A percentile compares a stretch with the other conserved stretches of the same genome.
Conservation (phyloP, 2,329 filamentous ascomycete species). For the Aspergillus fumigatiaffinis region DNA sequence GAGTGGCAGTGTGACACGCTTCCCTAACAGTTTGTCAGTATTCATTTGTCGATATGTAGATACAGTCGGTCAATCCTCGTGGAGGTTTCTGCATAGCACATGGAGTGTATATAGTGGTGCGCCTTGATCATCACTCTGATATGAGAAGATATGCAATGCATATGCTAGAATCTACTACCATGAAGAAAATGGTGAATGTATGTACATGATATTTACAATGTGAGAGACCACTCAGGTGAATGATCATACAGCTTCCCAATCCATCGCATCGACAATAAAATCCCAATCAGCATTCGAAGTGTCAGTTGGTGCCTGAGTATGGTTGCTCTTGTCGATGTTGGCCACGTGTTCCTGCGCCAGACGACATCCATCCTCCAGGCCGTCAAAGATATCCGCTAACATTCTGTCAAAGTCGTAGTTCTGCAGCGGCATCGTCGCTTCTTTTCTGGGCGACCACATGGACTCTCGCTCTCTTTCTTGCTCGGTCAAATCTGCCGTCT, state of each 20-base stretch:
- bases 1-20: too few relatives aligned
- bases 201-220: neutral
- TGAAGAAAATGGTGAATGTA: neutral
- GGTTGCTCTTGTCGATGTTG: slow-evolving; percentile 18
- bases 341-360: slow-evolving; percentile 49
- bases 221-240: neutral
- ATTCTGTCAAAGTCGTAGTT: slow-evolving; percentile 62
- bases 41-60: too few relatives aligned
- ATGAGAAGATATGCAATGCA: too few relatives aligned
- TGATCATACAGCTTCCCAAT: slow-evolving; percentile 47
- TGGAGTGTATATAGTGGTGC: too few relatives aligned
- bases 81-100: too few relatives aligned
- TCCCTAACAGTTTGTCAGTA: too few relatives aligned
- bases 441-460: slow-evolving; percentile 18
- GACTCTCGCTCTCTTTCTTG: slow-evolving; percentile 21
- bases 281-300: slow-evolving; percentile 48
- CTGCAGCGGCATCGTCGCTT: slow-evolving; percentile 43
- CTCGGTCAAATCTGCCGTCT: slow-evolving; percentile 55
- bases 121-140: too few relatives aligned
- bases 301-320: slow-evolving; percentile 5
- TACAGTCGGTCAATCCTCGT: too few relatives aligned
- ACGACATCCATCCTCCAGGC: slow-evolving; percentile 56
- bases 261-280: slow-evolving; percentile 59
- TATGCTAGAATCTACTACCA: too few relatives aligned
- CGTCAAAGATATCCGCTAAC: slow-evolving; percentile 53